Evolutionary conservation across 2,329 filamentous ascomycete species (phyloP), one percentile per base, ranked within the genome.

Genomic region (Hymenoscyphus fraxineus): DNA sequence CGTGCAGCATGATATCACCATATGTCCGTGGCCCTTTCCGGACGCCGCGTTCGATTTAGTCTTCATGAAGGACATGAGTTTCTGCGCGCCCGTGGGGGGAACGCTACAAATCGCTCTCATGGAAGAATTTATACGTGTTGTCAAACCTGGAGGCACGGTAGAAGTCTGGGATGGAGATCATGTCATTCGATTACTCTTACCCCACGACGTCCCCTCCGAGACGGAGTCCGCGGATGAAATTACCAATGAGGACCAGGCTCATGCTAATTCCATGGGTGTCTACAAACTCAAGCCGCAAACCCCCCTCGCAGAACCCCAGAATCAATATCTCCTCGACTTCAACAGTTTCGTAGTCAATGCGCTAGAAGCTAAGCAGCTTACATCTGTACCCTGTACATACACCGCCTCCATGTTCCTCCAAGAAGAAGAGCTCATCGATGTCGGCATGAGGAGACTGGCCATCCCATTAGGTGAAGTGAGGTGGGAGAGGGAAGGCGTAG

Each of bases 151-250:
- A 16, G 94, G 94, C 4, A 86, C 87, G 1, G 73, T 97, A 32
- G 94, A 97, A 75, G 82, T 96, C 16, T 97, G 93, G 93, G 93
- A 97, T 69, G 89, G 89, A 5, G 93, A 97, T 77, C 87, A 93
- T 74, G 85, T 89, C 13, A 86, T 97, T 68, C 89, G 93, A 70
- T 93, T 93, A 76, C 82, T 98, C 35, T 82, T 92, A 60, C 91
- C 92, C 2, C 91, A 95, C 74, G 83, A 83, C 15, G 80, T 84
- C 62, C 77, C 82, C 69, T 79, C 82, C 31, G 80, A 80, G 65
- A 65, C 60, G 2, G 67, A 70, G 15, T 66, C 66, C 9, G 68
- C 71, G 4, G 75, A 74, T 58, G 77, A 79, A 35, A 77, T 77
- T 22, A 82, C 86, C 19, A 82, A 86, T 47, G 84, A 87, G 58